Base-by-base conservation (phyloP, 208 protist genomes). In the Porcisia hertigi region DNA sequence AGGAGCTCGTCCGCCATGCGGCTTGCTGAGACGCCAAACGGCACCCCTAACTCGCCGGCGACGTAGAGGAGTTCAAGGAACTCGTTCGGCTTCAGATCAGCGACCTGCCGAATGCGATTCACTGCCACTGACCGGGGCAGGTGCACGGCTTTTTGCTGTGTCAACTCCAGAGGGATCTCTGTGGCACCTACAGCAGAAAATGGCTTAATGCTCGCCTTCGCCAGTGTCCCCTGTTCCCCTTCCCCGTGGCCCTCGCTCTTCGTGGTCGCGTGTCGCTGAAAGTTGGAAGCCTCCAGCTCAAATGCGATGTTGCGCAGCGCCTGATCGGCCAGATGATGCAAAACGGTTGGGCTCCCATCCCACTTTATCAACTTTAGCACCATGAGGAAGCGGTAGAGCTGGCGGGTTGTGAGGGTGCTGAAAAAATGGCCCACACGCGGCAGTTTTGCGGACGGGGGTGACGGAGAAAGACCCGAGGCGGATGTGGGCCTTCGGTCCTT, bases 221-320 rank as follows among this genome's bases (percentile, higher is more conserved):
- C 11, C 43, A 55, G n/a, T 45, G 18, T 49, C n/a, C 1, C 64
- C 47, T 9, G 4, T 12, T 23, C 6, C 0, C 53, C 53, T 53
- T 20, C 39, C 36, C 20, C 43, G 47, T n/a, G 41, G 4, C 4
- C 45, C 45, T 49, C 45, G 45, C 45, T 3, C 7, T 9, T 49
- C 7, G 3, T 9, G 59, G 43, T 41, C 69, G 20, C 39, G 7
- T 23, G 45, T 1, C 9, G 25, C 1, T 3, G 54, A 39, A 71
- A 72, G 25, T 66, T 71, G n/a, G 62, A 63, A 0, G 86, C 87
- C 71, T 95, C 88, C 9, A 80, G 74, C 65, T 95, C 91, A 76
- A 95, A 92, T 25, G 80, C 89, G 65, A 96, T 86, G 74, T 96
- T 94, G 64, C 92, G 89, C 45, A 96, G 69, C 20, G 88, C 86